Base-by-base conservation (phyloP, 495 filamentous ascomycete genomes). In the Talaromyces proteolyticus region DNA sequence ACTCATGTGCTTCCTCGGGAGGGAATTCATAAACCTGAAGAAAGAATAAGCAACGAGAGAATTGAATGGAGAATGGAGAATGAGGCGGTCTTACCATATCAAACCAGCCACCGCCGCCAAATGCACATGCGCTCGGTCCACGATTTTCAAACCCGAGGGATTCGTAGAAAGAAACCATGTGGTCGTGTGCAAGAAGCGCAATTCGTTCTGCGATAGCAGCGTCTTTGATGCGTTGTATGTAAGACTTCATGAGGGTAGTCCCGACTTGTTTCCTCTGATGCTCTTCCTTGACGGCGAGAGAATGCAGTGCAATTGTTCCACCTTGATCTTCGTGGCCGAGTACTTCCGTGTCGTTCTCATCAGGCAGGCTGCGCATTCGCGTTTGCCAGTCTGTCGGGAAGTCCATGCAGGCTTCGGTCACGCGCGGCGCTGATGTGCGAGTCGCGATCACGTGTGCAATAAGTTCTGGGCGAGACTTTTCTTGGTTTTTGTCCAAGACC, bases 381-480 rank as follows among this genome's bases (percentile, higher is more conserved):
- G 62, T 60, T 44, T 73, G 68, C 83, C 85, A 90, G 56, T 87
- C 75, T 41, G 63, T 60, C 1, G 89, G 87, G 37, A 84, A 70
- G 22, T 74, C 77, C 91, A 96, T 96, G 49, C 85, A 80, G 1
- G 66, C 73, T 59, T 96, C 92, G 6, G 82, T 89, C 51, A 95
- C 82, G 18, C 75, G 57, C 1, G 65, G 60, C 46, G 73, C 69
- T 41, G 69, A 66, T 11, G 80, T 83, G 54, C 84, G 84, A 17
- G 90, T 91, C 16, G 87, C 79, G 49, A 96, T 74, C 56, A 92
- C 75, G 66, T 95, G 89, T 45, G 81, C 92, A 24, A 96, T 71
- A n/a, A 97, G 75, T 14, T 75, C 74, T 53, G 65, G 70, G 45
- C 53, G 72, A 52, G 51, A 74, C 38, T 67, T 77, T 69, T 66